These are phyloP conservation scores for Clonostachys chloroleuca DNA, from an alignment of 2,329 filamentous ascomycete genomes.

Conservation along the genomic window DNA sequence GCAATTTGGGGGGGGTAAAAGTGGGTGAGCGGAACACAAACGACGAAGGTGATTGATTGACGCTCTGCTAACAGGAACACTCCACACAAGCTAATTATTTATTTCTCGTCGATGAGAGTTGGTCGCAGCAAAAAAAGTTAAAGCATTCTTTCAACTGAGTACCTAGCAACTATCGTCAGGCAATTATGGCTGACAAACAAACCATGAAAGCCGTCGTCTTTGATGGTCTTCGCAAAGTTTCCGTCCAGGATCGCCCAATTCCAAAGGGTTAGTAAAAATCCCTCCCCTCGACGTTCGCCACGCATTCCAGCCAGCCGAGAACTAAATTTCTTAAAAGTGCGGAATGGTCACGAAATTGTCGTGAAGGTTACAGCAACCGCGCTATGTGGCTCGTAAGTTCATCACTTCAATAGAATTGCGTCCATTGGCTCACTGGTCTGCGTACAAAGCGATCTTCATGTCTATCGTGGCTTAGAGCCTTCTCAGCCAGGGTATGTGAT, in stretches of 20 bases:
- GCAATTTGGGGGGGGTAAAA: too few relatives aligned
- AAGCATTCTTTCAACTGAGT: too few relatives aligned
- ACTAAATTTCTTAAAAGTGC: slow-evolving; percentile 34
- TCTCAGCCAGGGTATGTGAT: slow-evolving; percentile 60
- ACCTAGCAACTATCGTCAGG: too few relatives aligned
- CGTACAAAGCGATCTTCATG: slow-evolving; percentile 68
- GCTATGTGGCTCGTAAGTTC: slow-evolving; percentile 76
- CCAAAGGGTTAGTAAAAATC: slow-evolving; percentile 71
- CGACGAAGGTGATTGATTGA: too few relatives aligned
- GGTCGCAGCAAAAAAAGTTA: too few relatives aligned
- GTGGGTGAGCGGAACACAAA: too few relatives aligned
- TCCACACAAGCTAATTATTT: too few relatives aligned
- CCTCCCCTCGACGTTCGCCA: slow-evolving; percentile 75
- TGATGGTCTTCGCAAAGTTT: slow-evolving; percentile 71
- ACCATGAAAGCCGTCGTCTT: slow-evolving; percentile 86
- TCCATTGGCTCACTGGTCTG: not conserved
- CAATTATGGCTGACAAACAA: slow-evolving; percentile 22
- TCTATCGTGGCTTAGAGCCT: slow-evolving; percentile 76
- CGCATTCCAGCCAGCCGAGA: too few relatives aligned
- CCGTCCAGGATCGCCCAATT: slow-evolving; percentile 73
- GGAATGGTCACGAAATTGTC: slow-evolving; percentile 70
- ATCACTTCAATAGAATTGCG: not conserved
- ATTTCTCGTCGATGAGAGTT: too few relatives aligned
- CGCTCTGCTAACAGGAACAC: too few relatives aligned
- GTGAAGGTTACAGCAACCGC: slow-evolving; percentile 81